Percentiles rank a stretch among this genome's conserved stretches.
phyloP scores from a whole-genome alignment of 2,329 filamentous ascomycete species.

The Apiospora pterosperma region DNA sequence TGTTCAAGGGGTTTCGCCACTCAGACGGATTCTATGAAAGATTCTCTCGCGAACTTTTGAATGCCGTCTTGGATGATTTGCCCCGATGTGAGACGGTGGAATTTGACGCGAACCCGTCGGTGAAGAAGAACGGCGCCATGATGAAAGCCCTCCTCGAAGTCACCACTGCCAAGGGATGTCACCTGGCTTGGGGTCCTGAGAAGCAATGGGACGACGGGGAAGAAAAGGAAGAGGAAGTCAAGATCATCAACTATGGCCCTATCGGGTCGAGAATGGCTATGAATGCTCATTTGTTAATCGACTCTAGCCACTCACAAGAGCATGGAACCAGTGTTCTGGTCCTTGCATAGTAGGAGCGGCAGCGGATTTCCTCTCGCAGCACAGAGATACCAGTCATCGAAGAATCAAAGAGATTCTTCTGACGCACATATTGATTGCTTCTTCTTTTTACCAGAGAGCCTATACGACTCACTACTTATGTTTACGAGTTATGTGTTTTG shows the following conservation, averaged over 20 bases:
- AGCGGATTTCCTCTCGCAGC: background rate
- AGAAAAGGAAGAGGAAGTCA: slow-evolving; percentile 30
- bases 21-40: slow-evolving; percentile 66
- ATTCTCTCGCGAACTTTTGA: slow-evolving; percentile 59
- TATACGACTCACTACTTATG: background rate
- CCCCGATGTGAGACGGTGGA: slow-evolving; percentile 57
- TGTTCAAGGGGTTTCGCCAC: slow-evolving; percentile 66
- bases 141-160: slow-evolving; percentile 58
- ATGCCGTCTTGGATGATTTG: slow-evolving; percentile 52
- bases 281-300: background rate
- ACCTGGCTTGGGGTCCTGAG: slow-evolving; percentile 65
- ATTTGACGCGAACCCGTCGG: slow-evolving; percentile 66
- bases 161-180: slow-evolving; percentile 43
- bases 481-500: background rate
- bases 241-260: slow-evolving; percentile 9
- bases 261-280: slow-evolving; percentile 2
- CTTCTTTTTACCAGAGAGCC: too few relatives aligned
- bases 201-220: slow-evolving; percentile 60
- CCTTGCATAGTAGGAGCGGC: background rate
- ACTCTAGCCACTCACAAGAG: background rate
- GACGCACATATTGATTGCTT: background rate
- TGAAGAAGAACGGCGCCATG: slow-evolving; percentile 63
- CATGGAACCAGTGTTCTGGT: slow-evolving; percentile 2
- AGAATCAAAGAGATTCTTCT: background rate
- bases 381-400: background rate